Evolutionary conservation across 768 basidiomycete species (phyloP), one percentile per base, ranked within the genome.

Genomic region (Phaffia australis): DNA sequence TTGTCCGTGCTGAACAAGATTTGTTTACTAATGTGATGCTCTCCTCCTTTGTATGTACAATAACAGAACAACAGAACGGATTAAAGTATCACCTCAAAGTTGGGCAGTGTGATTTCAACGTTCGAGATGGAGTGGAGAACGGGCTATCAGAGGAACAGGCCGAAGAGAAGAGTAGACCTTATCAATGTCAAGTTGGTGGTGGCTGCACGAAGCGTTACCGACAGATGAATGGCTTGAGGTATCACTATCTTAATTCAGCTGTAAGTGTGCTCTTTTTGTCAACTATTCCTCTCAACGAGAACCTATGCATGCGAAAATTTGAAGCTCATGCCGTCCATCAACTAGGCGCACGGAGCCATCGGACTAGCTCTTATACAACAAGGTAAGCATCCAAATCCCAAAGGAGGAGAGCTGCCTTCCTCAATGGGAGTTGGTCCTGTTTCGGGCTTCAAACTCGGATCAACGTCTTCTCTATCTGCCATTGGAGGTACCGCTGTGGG

Each of bases 81-180:
- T 80, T 97, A 72, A 94, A 95, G 79, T 92, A 93, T 77, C 89
- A 93, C 77, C 85, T 90, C 81, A 88, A 62, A 55, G 66, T 67
- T 56, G 90, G 92, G 9, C 86, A 85, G 70, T 97, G 92, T 77
- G 91, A 90, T 76, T 94, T 91, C 75, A 87, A 89, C 0, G 89
- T 91, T 5, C 87, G 87, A 47, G 90, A 91, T 60, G 80, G 91
- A 25, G 87, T 77, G 8, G 78, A 78, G 66, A 73, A 72, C 29
- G 78, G 78, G 0, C 67, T 79, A 35, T 74, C 76, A 7, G 85
- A 90, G 74, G 81, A 84, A 58, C 90, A 94, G 77, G 90, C 89
- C 0, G 90, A 93, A 78, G 81, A 85, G 65, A 79, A 87, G 15
- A 77, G 88, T 61, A 79, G 88, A 50, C 92, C 92, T 2, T 97